Percentiles rank a stretch among this genome's conserved stretches.
Evolutionary conservation across 1,284 basidiomycete genomes (phyloP).

Genomic region (Coriolopsis trogii): DNA sequence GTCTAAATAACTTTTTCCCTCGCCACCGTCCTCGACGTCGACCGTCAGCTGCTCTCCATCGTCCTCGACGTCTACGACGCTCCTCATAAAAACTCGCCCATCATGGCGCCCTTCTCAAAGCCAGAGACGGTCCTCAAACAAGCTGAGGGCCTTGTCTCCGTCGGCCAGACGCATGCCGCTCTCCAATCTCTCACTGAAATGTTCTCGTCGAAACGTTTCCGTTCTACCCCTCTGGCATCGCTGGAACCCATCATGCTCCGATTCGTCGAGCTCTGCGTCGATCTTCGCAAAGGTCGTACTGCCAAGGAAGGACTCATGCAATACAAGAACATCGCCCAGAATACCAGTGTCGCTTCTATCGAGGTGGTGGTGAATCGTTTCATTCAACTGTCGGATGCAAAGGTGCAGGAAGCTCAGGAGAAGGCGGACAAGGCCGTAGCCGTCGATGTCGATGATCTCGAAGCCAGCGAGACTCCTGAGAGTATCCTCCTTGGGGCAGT

Average conservation of each 20-base stretch:
- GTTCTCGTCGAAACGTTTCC: constrained; percentile 93
- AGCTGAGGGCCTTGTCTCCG: constrained; percentile 89
- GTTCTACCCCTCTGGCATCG: constrained; percentile 85
- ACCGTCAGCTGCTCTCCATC: constrained; percentile 2
- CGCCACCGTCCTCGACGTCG: constrained; percentile 9
- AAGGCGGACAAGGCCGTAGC: constrained; percentile 72
- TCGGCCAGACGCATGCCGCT: constrained; percentile 88
- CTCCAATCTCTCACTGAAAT: constrained; percentile 90
- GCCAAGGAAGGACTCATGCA: constrained; percentile 97
- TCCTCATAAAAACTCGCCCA: constrained; percentile 20
- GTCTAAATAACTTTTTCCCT: constrained; percentile 21
- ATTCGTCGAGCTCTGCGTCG: constrained; percentile 95
- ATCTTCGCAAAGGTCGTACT: constrained; percentile 90
- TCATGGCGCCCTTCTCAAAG: constrained; percentile 88
- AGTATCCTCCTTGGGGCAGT: constrained; percentile 88
- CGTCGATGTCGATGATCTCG: constrained; percentile 87
- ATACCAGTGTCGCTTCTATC: constrained; percentile 89
- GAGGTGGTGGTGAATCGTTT: constrained; percentile 93
- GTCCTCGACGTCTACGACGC: constrained; percentile 19
- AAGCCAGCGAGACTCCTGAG: constrained; percentile 92
- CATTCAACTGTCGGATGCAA: constrained; percentile 85
- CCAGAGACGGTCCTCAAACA: constrained; percentile 92
- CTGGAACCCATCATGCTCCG: constrained; percentile 97
- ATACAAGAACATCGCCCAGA: constrained; percentile 96
- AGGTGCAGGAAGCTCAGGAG: constrained; percentile 87